Evolutionary conservation across 148 eudicot species (phyloP).

Genomic region (Rhododendron mucronatum): DNA sequence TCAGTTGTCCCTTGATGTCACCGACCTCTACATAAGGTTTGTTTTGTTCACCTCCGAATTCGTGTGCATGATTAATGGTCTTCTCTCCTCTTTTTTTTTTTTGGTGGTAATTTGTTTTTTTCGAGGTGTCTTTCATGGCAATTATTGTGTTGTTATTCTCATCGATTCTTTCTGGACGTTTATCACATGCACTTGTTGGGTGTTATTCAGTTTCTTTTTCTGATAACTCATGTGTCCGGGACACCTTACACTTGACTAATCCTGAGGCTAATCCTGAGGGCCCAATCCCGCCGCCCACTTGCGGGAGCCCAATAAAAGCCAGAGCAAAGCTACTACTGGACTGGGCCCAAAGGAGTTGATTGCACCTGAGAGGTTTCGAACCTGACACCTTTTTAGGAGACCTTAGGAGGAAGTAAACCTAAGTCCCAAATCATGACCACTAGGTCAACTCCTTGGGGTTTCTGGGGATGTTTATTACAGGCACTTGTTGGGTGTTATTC

Average conservation of each 20-base stretch:
- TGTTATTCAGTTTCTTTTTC: too few species aligned
- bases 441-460: too few species aligned
- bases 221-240: background rate
- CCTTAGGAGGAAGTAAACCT: background rate
- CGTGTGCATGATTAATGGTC: background rate
- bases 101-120: background rate
- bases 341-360: background rate
- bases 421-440: background rate
- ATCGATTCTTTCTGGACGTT: background rate
- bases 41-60: background rate
- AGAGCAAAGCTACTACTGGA: background rate
- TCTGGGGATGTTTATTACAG: background rate
- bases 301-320: background rate
- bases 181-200: background rate
- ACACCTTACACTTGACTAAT: background rate
- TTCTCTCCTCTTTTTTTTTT: too few species aligned
- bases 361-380: too few species aligned
- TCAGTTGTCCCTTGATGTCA: slow-evolving; percentile 70
- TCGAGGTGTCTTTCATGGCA: background rate
- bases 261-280: too few species aligned
- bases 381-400: background rate
- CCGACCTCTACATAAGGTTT: slow-evolving; percentile 68
- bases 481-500: background rate
- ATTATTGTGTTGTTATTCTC: background rate
- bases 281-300: background rate